Base-by-base conservation (phyloP, 805 yeast species). In the Saccharomycopsis schoenii region DNA sequence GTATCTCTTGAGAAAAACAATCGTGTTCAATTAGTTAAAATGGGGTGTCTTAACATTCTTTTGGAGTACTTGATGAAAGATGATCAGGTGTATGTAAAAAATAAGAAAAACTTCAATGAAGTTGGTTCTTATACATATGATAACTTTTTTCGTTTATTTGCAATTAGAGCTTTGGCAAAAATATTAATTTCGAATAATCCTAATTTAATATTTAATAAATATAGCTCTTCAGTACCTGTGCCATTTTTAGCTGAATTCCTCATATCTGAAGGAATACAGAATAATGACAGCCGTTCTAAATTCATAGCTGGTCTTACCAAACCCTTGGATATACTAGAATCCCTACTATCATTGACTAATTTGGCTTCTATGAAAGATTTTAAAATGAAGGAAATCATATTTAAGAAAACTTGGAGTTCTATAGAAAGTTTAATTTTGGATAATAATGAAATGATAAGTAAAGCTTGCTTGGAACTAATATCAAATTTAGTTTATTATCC, bases 291-390 rank as follows among this genome's bases (percentile, higher is more conserved):
- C 25, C 25, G n/a, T n/a, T 19, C 36, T 34, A 25, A 41, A 39
- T 63, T 61, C 36, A 57, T 61, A 17, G 10, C 40, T 15, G 34
- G 55, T 4, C 25, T 55, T 1, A 52, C 57, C 19, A 70, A 76
- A 0, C 64, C 65, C 2, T 65, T 78, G 14, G 85, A 81, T 61
- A 72, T 73, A 34, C 78, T 76, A 63, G 81, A 79, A 61, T 65
- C 78, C 0, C 69, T 83, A 40, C 67, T 80, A 21, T 80, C 85
- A 0, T 70, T 83, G 55, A 78, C 83, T 11, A 83, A 83, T 65
- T 59, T 83, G 3, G 70, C 84, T 0, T 77, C 85, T 0, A 62
- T 74, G 1, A 73, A 72, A 2, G 64, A 70, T 9, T 66, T 67
- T 36, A 64, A 68, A 1, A 71, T 73, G 2, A 72, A 80, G 40